Evolutionary conservation across 2,329 filamentous ascomycete genomes (phyloP).

Genomic region (Davidsoniella neocaledoniae): DNA sequence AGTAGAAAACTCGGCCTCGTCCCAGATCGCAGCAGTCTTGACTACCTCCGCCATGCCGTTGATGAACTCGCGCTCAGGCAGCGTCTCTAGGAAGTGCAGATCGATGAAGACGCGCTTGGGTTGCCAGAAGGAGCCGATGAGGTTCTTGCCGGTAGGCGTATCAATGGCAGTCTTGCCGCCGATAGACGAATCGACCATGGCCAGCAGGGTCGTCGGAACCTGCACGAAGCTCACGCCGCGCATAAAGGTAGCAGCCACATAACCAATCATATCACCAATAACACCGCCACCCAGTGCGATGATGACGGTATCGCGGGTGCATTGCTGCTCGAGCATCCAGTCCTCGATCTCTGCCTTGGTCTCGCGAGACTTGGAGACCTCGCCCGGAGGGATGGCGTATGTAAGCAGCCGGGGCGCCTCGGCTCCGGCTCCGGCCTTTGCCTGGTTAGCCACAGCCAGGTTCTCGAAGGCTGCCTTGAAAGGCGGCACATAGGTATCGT

Average conservation of each 20-base stretch:
- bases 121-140: conserved; percentile 94
- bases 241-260: conserved; percentile 97
- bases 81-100: conserved; percentile 73
- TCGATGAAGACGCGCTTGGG: conserved; percentile 90
- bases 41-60: conserved; percentile 98
- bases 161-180: conserved; percentile 98
- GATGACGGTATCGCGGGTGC: conserved; percentile 85
- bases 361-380: conserved; percentile 81
- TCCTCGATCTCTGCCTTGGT: conserved; percentile 95
- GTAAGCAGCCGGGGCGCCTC: conserved; percentile 55
- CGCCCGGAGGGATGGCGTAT: conserved; percentile 76
- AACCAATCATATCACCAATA: conserved; percentile 95
- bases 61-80: conserved; percentile 83
- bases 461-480: conserved; percentile 38
- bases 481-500: conserved; percentile 58
- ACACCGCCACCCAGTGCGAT: conserved; percentile 91
- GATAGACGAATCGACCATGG: conserved; percentile 98
- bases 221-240: conserved; percentile 90
- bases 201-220: conserved; percentile 81
- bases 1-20: conserved; percentile 69
- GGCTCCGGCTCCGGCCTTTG: conserved; percentile 16
- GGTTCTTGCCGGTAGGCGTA: conserved; percentile 86
- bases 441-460: conserved; percentile 15
- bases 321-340: conserved; percentile 86
- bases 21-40: conserved; percentile 94